Conservation (phyloP, 2,329 filamentous ascomycete genomes). For the Scedosporium minutisporum region DNA sequence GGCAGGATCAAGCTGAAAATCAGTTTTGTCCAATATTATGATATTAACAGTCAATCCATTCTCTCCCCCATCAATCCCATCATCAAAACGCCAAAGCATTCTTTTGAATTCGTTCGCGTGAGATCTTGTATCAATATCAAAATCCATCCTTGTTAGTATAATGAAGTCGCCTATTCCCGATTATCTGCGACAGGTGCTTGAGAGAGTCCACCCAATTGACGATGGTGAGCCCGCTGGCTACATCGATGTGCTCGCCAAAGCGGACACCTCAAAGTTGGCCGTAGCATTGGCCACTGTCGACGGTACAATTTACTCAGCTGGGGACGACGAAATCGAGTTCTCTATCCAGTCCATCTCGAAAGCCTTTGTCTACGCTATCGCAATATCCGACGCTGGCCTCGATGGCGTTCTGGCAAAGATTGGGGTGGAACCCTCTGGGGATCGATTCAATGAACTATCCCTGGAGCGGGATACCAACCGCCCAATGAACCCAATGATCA, state of each 20-base stretch:
- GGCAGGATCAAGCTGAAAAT: too few relatives aligned
- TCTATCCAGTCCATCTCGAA: constrained; percentile 32
- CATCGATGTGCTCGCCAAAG: constrained; percentile 27
- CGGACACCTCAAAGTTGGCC: constrained; percentile 27
- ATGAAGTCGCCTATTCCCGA: constrained; percentile 27
- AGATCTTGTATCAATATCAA: too few relatives aligned
- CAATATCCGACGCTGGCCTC: constrained; percentile 27
- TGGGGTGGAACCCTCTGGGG: constrained; percentile 28
- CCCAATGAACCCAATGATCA: constrained; percentile 27
- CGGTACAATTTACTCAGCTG: constrained; percentile 27
- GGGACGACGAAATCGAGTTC: constrained; percentile 28
- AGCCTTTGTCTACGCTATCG: constrained; percentile 28
- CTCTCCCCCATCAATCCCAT: too few relatives aligned
- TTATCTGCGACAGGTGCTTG: constrained; percentile 21
- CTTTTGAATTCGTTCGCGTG: too few relatives aligned
- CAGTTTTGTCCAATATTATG: too few relatives aligned
- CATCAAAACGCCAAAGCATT: too few relatives aligned
- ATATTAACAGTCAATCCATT: too few relatives aligned
- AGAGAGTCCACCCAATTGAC: constrained; percentile 20
- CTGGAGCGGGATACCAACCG: constrained; percentile 20
- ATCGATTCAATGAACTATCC: constrained; percentile 26
- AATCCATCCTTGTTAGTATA: background rate
- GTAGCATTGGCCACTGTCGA: constrained; percentile 29
- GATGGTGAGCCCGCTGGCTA: constrained; percentile 23
- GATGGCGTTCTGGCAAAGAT: constrained; percentile 26